Percentiles rank a stretch among this genome's conserved stretches.
phyloP scores from a whole-genome alignment of 345 rosid genomes.

The Lepidium sativum region DNA sequence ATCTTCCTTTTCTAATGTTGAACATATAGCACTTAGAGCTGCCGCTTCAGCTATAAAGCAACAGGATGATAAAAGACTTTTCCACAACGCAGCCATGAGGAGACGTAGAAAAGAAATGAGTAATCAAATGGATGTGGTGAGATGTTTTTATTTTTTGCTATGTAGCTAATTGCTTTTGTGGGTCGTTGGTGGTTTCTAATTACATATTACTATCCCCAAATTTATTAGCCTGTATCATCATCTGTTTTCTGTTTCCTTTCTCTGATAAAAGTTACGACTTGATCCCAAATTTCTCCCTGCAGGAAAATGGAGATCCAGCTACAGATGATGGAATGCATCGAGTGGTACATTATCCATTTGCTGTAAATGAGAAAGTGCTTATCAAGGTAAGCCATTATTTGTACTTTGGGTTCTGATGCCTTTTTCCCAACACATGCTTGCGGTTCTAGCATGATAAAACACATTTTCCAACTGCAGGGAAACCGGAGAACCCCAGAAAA shows the following conservation, averaged over 20 bases:
- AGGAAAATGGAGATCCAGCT: constrained; percentile 76
- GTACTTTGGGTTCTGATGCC: not conserved
- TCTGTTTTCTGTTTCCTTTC: not conserved
- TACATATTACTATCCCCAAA: not conserved
- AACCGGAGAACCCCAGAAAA: constrained; percentile 92
- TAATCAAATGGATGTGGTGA: constrained; percentile 60
- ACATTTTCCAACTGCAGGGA: constrained; percentile 47
- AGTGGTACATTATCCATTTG: constrained; percentile 86
- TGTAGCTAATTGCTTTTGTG: too few species aligned
- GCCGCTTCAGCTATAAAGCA: constrained; percentile 86
- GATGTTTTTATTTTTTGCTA: constrained; percentile 48
- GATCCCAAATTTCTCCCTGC: not conserved
- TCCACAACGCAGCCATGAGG: constrained; percentile 84
- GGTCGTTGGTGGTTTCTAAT: not conserved
- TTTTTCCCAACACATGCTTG: not conserved
- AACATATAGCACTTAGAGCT: constrained; percentile 79
- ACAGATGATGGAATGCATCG: constrained; percentile 56
- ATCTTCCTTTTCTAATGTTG: not conserved
- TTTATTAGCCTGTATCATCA: not conserved
- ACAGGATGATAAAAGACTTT: constrained; percentile 83
- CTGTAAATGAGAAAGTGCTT: constrained; percentile 87
- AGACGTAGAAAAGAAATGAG: constrained; percentile 92
- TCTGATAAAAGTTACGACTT: not conserved
- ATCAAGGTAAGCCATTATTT: constrained; percentile 52
- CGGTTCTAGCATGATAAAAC: not conserved